Base-by-base conservation (phyloP, 805 yeast genomes). In the Geotrichum ghanense region DNA sequence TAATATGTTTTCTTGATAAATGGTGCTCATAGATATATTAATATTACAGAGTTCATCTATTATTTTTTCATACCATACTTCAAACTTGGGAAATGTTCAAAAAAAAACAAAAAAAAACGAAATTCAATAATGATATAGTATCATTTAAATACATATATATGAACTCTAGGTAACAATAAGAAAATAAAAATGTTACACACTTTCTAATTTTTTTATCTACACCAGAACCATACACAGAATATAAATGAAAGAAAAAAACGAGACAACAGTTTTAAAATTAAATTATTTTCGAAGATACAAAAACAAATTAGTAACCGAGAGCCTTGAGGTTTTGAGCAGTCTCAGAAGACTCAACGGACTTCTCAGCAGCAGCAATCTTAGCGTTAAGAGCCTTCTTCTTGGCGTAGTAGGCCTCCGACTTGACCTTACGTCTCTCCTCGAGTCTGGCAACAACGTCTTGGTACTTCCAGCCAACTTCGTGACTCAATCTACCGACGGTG, bases 391-490 rank as follows among this genome's bases (percentile, higher is more conserved):
- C 95, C 72, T 76, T 79, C 95, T 90, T 92, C 84, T 87, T 88
- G 66, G 95, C 94, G 82, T 88, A 87, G 86, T 86, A 92, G 75
- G 95, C 98, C 69, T 95, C 95, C 65, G 95, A 81, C 80, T 83
- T 88, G 71, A 89, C 94, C 83, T 86, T 89, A 79, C 99, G 85
- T 89, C 94, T 90, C 75, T 88, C 97, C 81, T 92, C 98, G 71
- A 92, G 85, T 71, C 89, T 81, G 69, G 87, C 86, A 65, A 92
- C 98, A 69, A 92, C 82, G 58, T 92, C 88, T 77, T 89, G 95
- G 95, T 92, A 92, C 77, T 89, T 92, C 98, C 98, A 92, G 73
- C 98, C 98, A 63, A 92, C 97, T 67, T 95, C 81, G 65, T 92
- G 73, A 61, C 95, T 83, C 72, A 92, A 81, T 73, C 92, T 88